Evolutionary conservation across 352 stramenopile genomes (phyloP).

Genomic region (Pythium phragmitis): DNA sequence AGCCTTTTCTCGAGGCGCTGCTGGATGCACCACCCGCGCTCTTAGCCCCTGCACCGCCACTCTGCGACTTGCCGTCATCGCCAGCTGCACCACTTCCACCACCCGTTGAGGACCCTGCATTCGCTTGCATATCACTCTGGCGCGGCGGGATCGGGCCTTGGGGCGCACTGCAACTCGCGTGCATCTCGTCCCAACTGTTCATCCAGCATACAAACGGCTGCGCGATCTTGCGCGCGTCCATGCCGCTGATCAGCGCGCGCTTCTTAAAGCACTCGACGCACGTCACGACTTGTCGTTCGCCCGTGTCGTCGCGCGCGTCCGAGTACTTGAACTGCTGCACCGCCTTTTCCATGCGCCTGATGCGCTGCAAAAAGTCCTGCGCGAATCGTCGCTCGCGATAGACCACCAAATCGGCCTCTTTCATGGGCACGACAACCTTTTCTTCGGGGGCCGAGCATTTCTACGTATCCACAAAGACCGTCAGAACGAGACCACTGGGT

Average conservation of each 20-base stretch:
- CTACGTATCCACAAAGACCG: constrained; percentile 25
- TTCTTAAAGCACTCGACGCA: constrained; percentile 75
- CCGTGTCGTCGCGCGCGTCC: constrained; percentile 58
- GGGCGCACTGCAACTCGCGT: constrained; percentile 74
- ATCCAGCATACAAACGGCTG: constrained; percentile 87
- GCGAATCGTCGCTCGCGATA: constrained; percentile 70
- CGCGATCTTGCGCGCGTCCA: constrained; percentile 62
- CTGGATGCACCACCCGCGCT: neutral
- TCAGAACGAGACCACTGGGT: neutral
- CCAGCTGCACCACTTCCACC: constrained; percentile 5
- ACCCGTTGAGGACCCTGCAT: neutral
- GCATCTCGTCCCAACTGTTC: constrained; percentile 76
- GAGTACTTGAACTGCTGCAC: constrained; percentile 64
- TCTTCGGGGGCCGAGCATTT: constrained; percentile 77
- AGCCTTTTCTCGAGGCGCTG: constrained; percentile 3
- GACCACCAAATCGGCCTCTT: constrained; percentile 55
- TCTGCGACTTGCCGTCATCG: constrained; percentile 1
- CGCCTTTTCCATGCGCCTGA: constrained; percentile 79
- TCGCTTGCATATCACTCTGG: constrained; percentile 17
- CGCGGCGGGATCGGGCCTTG: constrained; percentile 38
- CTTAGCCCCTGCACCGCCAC: neutral
- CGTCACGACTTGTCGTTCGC: constrained; percentile 66
- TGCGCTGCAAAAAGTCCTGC: constrained; percentile 59
- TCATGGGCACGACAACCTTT: constrained; percentile 66
- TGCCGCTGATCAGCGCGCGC: constrained; percentile 67